A percentile compares a stretch with the other conserved stretches of the same genome.
These are phyloP conservation scores for Viola pubescens DNA, from an alignment of 441 rosid genomes.

Conservation along the genomic window DNA sequence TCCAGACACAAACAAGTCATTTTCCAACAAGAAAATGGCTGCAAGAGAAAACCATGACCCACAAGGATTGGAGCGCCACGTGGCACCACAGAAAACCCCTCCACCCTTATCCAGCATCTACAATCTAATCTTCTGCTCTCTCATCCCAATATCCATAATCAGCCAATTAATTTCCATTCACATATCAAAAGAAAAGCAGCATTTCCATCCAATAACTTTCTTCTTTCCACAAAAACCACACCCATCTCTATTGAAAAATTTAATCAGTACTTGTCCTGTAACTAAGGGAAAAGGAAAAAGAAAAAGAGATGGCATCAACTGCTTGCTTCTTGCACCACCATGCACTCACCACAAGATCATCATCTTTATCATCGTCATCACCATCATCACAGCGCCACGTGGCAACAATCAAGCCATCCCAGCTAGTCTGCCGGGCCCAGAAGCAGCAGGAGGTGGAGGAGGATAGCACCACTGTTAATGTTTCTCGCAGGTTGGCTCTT, in stretches of 20 bases:
- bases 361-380: conserved; percentile 20
- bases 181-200: conserved; percentile 10
- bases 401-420: conserved; percentile 40
- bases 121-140: conserved; percentile 31
- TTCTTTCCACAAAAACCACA: neutral
- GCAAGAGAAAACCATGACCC: too few species aligned
- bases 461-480: conserved; percentile 32
- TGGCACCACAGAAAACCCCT: conserved; percentile 33
- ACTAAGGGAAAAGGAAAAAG: neutral
- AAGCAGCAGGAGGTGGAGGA: conserved; percentile 41
- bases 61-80: conserved; percentile 10
- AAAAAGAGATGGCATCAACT: conserved; percentile 56
- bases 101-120: conserved; percentile 43
- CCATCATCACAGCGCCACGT: conserved; percentile 45
- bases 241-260: neutral
- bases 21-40: too few species aligned
- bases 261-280: neutral
- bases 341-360: conserved; percentile 46
- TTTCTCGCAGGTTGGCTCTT: conserved; percentile 59
- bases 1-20: too few species aligned
- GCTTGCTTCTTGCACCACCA: conserved; percentile 87
- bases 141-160: conserved; percentile 30
- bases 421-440: conserved; percentile 62
- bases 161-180: conserved; percentile 21
- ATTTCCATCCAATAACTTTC: neutral